Evolutionary conservation across 768 basidiomycete species (phyloP), one percentile per base, ranked within the genome.

Genomic region (Tricholoma matsutake): DNA sequence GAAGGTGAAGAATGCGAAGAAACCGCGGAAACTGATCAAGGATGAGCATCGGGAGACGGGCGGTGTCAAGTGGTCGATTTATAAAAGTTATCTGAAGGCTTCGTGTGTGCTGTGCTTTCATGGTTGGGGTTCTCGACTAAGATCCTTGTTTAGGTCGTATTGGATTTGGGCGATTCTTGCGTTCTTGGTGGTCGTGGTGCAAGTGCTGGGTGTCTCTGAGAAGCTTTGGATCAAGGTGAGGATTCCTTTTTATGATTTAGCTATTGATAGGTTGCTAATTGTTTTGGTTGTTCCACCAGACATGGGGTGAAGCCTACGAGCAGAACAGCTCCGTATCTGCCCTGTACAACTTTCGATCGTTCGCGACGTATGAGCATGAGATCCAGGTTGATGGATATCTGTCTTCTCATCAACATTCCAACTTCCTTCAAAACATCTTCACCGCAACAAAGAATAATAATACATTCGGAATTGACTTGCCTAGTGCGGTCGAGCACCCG

Each of bases 31-130:
- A 66, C 73, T 94, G 10, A 72, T 94, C 59, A 87, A 92, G 69
- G 92, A 94, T 53, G 92, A 95, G 68, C 87, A 92, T 61, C 72
- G 92, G 47, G 90, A 91, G 63, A 81, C 81, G 1, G 94, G 94
- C 0, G 86, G 87, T 37, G 93, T 96, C 31, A 92, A 91, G 67
- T 93, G 91, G 89, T 73, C 75, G 1, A 79, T 87, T 32, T 88
- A 88, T 60, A 82, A 85, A 11, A 77, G 83, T 6, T 92, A 95
- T 67, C 69, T 94, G 61, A 80, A 84, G 69, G 88, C 86, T 16
- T 88, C 89, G 87, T 89, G 62, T 52, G 86, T 81, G 4, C 7
- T 29, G 18, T 18, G 43, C 54, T 20, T 9, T 18, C 39, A 32
- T 16, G 31, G 11, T 4, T 3, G 14, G n/a, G 32, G 34, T 35